These are phyloP conservation scores for Colletotrichum cereale DNA, from an alignment of 2,329 filamentous ascomycete species.

Conservation along the genomic window DNA sequence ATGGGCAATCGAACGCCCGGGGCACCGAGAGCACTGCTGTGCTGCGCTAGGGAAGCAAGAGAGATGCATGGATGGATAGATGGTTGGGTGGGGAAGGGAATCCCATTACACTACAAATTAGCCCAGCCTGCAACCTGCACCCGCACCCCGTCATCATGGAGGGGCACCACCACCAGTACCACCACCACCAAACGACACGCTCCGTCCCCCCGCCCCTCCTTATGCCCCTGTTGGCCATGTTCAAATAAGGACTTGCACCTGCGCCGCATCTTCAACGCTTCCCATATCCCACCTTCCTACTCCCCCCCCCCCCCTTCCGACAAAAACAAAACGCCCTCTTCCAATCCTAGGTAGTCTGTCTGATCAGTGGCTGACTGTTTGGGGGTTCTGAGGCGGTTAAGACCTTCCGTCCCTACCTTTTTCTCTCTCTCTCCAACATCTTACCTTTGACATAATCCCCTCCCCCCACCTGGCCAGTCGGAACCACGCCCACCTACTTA, in stretches of 20 bases:
- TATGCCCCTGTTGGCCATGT: conserved; percentile 28
- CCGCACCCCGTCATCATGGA: conserved; percentile 38
- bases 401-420: conserved; percentile 6
- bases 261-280: conserved; percentile 40
- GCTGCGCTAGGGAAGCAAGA: neutral
- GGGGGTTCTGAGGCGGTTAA: conserved; percentile 4
- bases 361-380: conserved; percentile 5
- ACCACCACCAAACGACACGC: neutral
- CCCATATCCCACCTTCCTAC: conserved; percentile 30
- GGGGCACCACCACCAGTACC: conserved; percentile 24
- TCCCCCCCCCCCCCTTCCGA: conserved; percentile 27
- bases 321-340: conserved; percentile 23
- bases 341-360: conserved; percentile 5
- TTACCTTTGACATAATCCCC: neutral
- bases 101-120: conserved; percentile 12
- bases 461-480: conserved; percentile 16
- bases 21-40: conserved; percentile 7
- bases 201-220: conserved; percentile 3
- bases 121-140: conserved; percentile 4
- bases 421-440: neutral
- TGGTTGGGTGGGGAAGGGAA: neutral
- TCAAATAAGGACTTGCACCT: conserved; percentile 39
- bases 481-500: conserved; percentile 15
- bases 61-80: too few relatives aligned
- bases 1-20: conserved; percentile 28